Percentiles rank a stretch among this genome's conserved stretches.
phyloP scores from a whole-genome alignment of 2,329 filamentous ascomycete species.

The Colletotrichum magnum region DNA sequence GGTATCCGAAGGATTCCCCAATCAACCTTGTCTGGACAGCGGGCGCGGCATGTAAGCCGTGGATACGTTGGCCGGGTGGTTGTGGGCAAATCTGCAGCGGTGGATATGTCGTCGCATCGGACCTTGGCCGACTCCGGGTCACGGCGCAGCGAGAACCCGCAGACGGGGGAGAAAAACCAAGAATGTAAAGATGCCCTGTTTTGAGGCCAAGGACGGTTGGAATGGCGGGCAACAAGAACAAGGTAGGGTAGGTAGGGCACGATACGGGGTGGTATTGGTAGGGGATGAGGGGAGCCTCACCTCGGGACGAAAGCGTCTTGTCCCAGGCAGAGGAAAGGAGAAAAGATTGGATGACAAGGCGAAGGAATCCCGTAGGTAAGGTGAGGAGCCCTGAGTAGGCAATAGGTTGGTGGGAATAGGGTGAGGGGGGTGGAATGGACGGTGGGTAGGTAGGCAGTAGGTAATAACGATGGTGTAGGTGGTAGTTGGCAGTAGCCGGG shows the following conservation, averaged over 20 bases:
- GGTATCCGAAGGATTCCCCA: conserved; percentile 8
- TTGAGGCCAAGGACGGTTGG: neutral
- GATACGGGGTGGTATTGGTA: neutral
- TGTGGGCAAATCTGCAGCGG: conserved; percentile 16
- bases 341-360: conserved; percentile 18
- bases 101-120: conserved; percentile 26
- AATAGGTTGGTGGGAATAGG: conserved; percentile 4
- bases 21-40: conserved; percentile 19
- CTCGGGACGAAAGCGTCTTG: neutral
- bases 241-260: conserved; percentile 11
- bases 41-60: conserved; percentile 9
- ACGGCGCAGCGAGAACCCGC: conserved; percentile 1
- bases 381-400: neutral
- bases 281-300: too few species aligned
- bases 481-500: neutral
- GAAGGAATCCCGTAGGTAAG: too few species aligned
- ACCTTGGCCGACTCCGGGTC: conserved; percentile 25
- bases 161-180: neutral
- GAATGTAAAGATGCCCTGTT: neutral
- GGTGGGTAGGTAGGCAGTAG: conserved; percentile 4
- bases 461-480: too few species aligned
- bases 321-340: conserved; percentile 7
- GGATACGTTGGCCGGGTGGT: conserved; percentile 17
- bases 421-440: conserved; percentile 4
- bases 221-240: neutral